Conservation (phyloP, 169 alveolate genomes). For the Eimeria necatrix region DNA sequence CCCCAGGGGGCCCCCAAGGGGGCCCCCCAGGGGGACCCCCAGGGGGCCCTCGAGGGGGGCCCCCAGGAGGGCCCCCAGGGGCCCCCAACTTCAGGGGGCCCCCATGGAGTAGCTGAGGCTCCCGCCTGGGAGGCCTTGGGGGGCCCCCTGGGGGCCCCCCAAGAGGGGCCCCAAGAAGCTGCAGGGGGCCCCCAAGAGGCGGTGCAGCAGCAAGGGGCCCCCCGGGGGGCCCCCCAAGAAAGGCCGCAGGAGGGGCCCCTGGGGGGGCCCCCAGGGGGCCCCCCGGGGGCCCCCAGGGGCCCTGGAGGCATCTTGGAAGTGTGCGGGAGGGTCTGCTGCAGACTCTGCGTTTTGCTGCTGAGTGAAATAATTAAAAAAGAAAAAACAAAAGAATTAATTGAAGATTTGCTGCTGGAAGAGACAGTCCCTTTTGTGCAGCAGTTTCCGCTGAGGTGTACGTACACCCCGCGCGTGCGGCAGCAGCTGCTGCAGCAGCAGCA, state of each 20-base stretch:
- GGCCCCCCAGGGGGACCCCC: too few species aligned
- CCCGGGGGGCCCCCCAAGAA: too few species aligned
- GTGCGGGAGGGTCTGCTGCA: background rate
- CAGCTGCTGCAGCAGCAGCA: constrained; percentile 5
- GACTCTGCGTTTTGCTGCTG: background rate
- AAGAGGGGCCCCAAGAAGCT: too few species aligned
- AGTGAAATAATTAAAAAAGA: background rate
- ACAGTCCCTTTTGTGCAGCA: background rate
- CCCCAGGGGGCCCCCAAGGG: too few species aligned
- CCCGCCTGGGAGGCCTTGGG: background rate
- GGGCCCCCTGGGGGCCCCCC: too few species aligned
- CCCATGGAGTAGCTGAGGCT: background rate
- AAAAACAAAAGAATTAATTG: background rate
- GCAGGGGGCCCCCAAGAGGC: too few species aligned
- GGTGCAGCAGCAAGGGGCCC: too few species aligned
- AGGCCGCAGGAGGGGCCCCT: too few species aligned
- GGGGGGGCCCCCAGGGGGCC: too few species aligned
- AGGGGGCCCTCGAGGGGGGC: too few species aligned
- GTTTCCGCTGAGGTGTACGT: background rate
- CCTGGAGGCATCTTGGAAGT: background rate
- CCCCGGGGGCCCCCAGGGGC: background rate
- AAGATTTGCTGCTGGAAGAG: background rate
- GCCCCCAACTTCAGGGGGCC: too few species aligned
- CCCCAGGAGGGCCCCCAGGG: too few species aligned
- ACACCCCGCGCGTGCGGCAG: background rate